Percentiles rank a stretch among this genome's conserved stretches.
These are phyloP conservation scores for Claviceps digitariae DNA, from an alignment of 2,329 filamentous ascomycete genomes.

Conservation along the genomic window DNA sequence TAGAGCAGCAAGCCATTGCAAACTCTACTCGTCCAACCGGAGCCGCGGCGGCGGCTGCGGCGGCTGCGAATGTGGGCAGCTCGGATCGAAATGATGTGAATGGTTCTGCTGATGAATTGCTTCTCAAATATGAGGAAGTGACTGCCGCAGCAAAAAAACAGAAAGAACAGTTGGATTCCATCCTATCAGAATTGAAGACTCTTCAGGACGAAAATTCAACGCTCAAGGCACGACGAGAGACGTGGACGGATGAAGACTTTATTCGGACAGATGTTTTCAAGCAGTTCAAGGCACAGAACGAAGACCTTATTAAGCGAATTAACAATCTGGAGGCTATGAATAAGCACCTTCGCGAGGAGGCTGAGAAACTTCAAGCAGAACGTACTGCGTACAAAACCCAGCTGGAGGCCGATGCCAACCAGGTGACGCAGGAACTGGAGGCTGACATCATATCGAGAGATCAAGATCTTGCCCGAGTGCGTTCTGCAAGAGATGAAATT, in stretches of 20 bases:
- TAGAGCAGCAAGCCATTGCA: constrained; percentile 78
- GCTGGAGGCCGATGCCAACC: constrained; percentile 67
- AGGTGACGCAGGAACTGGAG: constrained; percentile 63
- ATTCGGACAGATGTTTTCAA: constrained; percentile 89
- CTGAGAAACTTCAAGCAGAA: constrained; percentile 73
- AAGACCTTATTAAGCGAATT: constrained; percentile 81
- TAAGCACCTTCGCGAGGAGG: constrained; percentile 69
- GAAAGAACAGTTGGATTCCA: constrained; percentile 72
- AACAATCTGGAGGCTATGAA: constrained; percentile 88
- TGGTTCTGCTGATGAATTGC: constrained; percentile 49
- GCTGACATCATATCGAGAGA: constrained; percentile 69
- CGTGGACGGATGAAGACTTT: constrained; percentile 82
- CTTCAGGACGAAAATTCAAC: constrained; percentile 68
- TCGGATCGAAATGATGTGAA: constrained; percentile 38
- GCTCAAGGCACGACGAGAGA: constrained; percentile 53
- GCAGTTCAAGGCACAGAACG: constrained; percentile 74
- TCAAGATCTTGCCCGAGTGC: constrained; percentile 72
- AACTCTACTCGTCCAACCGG: constrained; percentile 41
- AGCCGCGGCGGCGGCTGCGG: constrained; percentile 2
- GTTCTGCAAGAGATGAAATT: constrained; percentile 73
- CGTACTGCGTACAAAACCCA: constrained; percentile 68
- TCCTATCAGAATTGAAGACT: constrained; percentile 62
- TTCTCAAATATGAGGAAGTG: constrained; percentile 66
- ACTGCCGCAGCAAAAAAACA: constrained; percentile 65
- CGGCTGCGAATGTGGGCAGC: constrained; percentile 29